phyloP scores from a whole-genome alignment of 2,329 filamentous ascomycete genomes.

The Dactylonectria macrodidyma region DNA sequence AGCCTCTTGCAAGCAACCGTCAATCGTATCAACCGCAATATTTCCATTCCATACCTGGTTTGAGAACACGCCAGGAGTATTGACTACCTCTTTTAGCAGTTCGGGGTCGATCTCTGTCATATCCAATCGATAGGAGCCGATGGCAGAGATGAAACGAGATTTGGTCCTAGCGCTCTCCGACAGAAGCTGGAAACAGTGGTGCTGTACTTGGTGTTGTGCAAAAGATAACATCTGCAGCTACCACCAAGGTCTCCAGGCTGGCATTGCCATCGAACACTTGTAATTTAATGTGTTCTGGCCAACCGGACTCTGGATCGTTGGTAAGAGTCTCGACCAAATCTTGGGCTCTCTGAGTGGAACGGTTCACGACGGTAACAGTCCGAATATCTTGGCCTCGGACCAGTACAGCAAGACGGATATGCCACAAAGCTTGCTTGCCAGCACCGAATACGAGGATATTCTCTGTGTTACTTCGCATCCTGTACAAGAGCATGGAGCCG shows the following conservation, averaged over 20 bases:
- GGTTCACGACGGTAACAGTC: constrained; percentile 53
- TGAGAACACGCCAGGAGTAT: constrained; percentile 27
- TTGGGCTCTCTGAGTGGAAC: constrained; percentile 43
- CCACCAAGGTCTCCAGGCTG: constrained; percentile 37
- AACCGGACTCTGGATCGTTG: constrained; percentile 21
- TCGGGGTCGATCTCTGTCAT: constrained; percentile 53
- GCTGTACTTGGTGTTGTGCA: constrained; percentile 51
- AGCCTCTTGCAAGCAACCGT: constrained; percentile 50
- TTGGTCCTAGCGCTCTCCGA: constrained; percentile 42
- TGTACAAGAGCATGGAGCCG: constrained; percentile 72
- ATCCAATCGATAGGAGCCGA: constrained; percentile 51
- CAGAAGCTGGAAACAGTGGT: constrained; percentile 45
- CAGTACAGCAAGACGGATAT: constrained; percentile 75
- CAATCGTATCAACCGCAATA: constrained; percentile 48
- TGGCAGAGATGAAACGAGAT: constrained; percentile 48
- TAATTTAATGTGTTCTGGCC: constrained; percentile 36
- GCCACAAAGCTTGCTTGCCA: constrained; percentile 62
- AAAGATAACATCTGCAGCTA: constrained; percentile 48
- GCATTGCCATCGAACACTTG: constrained; percentile 33
- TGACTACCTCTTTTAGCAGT: constrained; percentile 41
- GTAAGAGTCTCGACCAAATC: constrained; percentile 40
- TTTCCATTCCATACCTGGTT: constrained; percentile 27
- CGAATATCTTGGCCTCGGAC: constrained; percentile 54
- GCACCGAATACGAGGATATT: constrained; percentile 79
- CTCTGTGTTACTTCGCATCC: constrained; percentile 42